Conservation (phyloP, 1,284 basidiomycete species). For the Microbotryum violaceum region DNA sequence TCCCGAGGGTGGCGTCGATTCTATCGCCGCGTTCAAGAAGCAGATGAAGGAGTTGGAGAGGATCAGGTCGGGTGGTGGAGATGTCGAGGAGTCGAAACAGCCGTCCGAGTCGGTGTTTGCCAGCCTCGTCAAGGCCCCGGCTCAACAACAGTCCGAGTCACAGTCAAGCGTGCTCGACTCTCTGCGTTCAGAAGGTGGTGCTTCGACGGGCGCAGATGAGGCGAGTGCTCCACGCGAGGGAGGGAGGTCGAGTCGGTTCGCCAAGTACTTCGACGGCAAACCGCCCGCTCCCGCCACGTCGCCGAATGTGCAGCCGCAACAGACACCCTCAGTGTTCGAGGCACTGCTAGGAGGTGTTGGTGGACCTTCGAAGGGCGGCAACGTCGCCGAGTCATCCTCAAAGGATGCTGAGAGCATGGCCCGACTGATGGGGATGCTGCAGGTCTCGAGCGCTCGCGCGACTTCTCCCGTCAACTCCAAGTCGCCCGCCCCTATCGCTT, state of each 20-base stretch:
- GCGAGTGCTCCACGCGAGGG: background rate
- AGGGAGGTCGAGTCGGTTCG: slow-evolving; percentile 22
- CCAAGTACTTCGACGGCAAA: slow-evolving; percentile 30
- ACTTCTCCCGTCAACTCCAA: slow-evolving; percentile 1
- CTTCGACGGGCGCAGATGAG: no score
- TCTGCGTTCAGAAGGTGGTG: slow-evolving; percentile 8
- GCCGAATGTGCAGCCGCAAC: background rate
- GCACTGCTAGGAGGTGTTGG: slow-evolving; percentile 13
- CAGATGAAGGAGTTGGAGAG: slow-evolving; percentile 31
- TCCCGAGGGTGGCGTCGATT: slow-evolving; percentile 15
- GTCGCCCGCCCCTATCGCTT: background rate
- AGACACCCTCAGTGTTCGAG: slow-evolving; percentile 12
- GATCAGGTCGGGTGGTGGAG: slow-evolving; percentile 3
- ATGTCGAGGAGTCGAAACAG: slow-evolving; percentile 4
- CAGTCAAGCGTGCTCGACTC: slow-evolving; percentile 23
- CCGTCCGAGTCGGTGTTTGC: slow-evolving; percentile 1
- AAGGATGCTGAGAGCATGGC: slow-evolving; percentile 29
- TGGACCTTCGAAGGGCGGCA: background rate
- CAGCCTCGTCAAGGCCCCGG: background rate
- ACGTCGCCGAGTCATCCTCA: slow-evolving; percentile 12
- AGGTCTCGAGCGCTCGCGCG: slow-evolving; percentile 18
- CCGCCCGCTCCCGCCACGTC: slow-evolving; percentile 4
- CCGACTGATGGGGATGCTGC: slow-evolving; percentile 28
- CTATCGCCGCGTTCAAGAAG: slow-evolving; percentile 25
- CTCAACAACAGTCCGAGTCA: background rate